These are phyloP conservation scores for Diphasiastrum complanatum DNA, from an alignment of 83 land plant genomes.

Conservation along the genomic window DNA sequence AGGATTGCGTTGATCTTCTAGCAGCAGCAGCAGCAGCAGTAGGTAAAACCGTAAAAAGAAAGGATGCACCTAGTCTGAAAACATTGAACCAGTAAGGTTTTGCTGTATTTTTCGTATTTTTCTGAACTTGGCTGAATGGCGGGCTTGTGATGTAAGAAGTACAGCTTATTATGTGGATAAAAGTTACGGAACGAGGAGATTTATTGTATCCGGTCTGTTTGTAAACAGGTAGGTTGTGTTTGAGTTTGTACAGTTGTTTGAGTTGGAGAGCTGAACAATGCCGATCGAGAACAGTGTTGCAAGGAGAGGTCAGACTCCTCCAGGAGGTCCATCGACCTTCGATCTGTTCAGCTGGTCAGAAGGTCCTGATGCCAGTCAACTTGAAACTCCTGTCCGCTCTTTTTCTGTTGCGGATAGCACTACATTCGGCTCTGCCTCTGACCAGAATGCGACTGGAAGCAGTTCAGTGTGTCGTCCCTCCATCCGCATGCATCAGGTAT, in stretches of 20 bases:
- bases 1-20: too few species aligned
- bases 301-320: constrained; percentile 33
- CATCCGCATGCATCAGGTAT: constrained; percentile 49
- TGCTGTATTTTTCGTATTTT: too few species aligned
- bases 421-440: constrained; percentile 20
- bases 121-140: too few species aligned
- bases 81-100: too few species aligned
- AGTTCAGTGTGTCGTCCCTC: constrained; percentile 34
- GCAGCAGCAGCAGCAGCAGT: too few species aligned
- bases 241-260: neutral
- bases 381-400: constrained; percentile 13
- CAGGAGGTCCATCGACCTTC: constrained; percentile 43
- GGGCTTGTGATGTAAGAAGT: too few species aligned
- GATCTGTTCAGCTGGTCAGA: constrained; percentile 53
- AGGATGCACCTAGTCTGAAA: too few species aligned
- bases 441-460: constrained; percentile 1
- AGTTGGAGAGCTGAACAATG: constrained; percentile 1
- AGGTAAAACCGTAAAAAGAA: too few species aligned
- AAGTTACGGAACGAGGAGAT: too few species aligned
- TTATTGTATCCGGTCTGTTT: too few species aligned
- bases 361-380: constrained; percentile 25
- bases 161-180: too few species aligned
- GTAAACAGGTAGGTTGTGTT: too few species aligned
- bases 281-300: constrained; percentile 20
- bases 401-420: constrained; percentile 15